Base-by-base conservation (phyloP, 1,284 basidiomycete genomes). In the Moesziomyces globuligerus region DNA sequence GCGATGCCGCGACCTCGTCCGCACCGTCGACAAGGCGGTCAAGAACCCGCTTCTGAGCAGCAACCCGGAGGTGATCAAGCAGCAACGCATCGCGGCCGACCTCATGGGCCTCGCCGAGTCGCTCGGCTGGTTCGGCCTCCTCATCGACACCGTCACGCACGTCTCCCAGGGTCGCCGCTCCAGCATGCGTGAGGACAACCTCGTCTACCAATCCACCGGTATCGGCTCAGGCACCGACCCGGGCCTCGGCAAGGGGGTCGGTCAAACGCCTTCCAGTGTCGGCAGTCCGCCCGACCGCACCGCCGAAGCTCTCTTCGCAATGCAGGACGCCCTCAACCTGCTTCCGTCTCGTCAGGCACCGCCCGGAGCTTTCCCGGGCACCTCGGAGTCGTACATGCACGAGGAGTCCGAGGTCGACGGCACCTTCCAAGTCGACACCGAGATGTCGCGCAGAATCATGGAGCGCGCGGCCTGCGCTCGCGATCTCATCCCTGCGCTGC, bases 401-500 rank as follows among this genome's bases (percentile, higher is more conserved):
- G 64, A 72, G 15, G 59, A 62, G 23, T 44, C 44, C 3, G 64
- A 72, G 10, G 48, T 21, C n/a, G 70, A 68, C 24, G 65, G 65
- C 7, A 38, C 34, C 0, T 59, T 68, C 34, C 64, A 50, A 18
- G 60, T 68, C 10, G 69, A 72, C 13, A 67, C 69, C 9, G 69
- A 67, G 37, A 72, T 72, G 69, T 72, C 70, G n/a, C 38, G 41
- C 18, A 38, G 64, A 26, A 72, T 72, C 59, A 59, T 72, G 65
- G 70, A 72, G 34, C 55, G 65, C 3, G 64, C 65, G 8, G 64
- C 70, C 15, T 69, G 65, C 13, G 70, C 70, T 1, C 52, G 65
- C 1, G 70, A 72, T 23, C 47, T 72, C 18, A 72, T 72, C 23
- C 70, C 70, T 7, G 65, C 65, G 10, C 44, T 72, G 43, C 38